These are phyloP conservation scores for Juncus inflexus DNA, from an alignment of 176 grass and related monocot species.

Conservation along the genomic window DNA sequence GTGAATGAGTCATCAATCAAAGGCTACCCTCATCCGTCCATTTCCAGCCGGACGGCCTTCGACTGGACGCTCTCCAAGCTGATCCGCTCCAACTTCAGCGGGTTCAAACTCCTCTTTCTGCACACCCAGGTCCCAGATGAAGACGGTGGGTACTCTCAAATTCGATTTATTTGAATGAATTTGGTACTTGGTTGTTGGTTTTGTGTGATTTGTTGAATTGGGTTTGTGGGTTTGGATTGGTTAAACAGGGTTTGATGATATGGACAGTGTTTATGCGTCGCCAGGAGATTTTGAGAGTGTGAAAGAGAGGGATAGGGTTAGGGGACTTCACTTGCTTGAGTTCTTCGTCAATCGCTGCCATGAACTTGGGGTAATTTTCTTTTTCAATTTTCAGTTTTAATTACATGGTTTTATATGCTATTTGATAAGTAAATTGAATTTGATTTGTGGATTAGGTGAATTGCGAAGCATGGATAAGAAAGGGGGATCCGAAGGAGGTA, in stretches of 20 bases:
- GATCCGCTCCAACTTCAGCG: constrained; percentile 68
- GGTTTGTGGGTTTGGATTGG: background rate
- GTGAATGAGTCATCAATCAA: constrained; percentile 92
- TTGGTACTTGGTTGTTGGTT: background rate
- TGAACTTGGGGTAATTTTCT: constrained; percentile 58
- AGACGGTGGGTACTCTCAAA: constrained; percentile 46
- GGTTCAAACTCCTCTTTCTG: constrained; percentile 82
- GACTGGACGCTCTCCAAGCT: constrained; percentile 92
- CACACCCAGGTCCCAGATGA: constrained; percentile 87
- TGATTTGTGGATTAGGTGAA: constrained; percentile 41
- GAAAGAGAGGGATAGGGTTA: constrained; percentile 74
- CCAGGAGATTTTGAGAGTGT: constrained; percentile 69
- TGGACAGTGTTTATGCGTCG: constrained; percentile 91
- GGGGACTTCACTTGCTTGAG: constrained; percentile 91
- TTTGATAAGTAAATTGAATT: background rate
- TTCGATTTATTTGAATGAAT: background rate
- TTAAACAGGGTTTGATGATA: constrained; percentile 84
- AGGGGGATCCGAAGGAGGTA: constrained; percentile 84
- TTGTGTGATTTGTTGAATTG: background rate
- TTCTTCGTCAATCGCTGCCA: constrained; percentile 81
- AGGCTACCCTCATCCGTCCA: constrained; percentile 88
- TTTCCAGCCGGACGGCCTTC: constrained; percentile 76
- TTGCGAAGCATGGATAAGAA: constrained; percentile 79
- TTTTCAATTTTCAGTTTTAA: constrained; percentile 27
- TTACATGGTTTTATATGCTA: background rate